These are phyloP conservation scores for Deinandra increscens DNA, from an alignment of 129 eudicot species.

Conservation along the genomic window DNA sequence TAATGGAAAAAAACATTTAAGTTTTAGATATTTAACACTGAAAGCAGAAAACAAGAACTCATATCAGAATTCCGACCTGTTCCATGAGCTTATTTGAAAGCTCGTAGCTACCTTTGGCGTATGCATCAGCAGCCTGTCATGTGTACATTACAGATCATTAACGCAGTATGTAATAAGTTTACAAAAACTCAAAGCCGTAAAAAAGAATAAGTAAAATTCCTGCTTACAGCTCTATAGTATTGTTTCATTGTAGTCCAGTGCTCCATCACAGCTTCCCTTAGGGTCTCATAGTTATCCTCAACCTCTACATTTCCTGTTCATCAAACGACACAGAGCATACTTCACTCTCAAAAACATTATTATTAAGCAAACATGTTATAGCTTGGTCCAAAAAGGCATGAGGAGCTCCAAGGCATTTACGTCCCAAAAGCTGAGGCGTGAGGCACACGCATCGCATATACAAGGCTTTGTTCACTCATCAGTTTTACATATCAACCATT, in stretches of 20 bases:
- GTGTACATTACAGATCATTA: conserved; percentile 1
- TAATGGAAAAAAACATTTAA: background rate
- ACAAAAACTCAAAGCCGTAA: background rate
- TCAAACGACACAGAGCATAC: background rate
- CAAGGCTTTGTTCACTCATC: too few relatives aligned
- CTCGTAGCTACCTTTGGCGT: conserved; percentile 36
- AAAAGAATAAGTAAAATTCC: background rate
- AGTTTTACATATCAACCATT: too few relatives aligned
- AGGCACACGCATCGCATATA: too few relatives aligned
- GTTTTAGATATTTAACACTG: too few relatives aligned
- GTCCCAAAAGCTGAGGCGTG: too few relatives aligned
- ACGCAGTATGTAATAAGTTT: background rate
- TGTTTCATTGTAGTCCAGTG: conserved; percentile 56
- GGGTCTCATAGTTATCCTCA: conserved; percentile 45
- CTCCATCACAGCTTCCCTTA: conserved; percentile 60
- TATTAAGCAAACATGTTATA: background rate
- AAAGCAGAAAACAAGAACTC: background rate
- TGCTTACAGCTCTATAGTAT: conserved; percentile 73
- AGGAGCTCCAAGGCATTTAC: too few relatives aligned
- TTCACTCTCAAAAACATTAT: background rate
- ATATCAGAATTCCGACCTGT: conserved; percentile 41
- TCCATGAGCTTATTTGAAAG: conserved; percentile 42
- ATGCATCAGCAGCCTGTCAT: conserved; percentile 74
- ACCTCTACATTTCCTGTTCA: conserved; percentile 40
- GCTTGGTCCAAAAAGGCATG: background rate